Percentiles rank a stretch among this genome's conserved stretches.
Evolutionary conservation across 2,329 filamentous ascomycete species (phyloP).

Genomic region (Graphilbum fragrans): DNA sequence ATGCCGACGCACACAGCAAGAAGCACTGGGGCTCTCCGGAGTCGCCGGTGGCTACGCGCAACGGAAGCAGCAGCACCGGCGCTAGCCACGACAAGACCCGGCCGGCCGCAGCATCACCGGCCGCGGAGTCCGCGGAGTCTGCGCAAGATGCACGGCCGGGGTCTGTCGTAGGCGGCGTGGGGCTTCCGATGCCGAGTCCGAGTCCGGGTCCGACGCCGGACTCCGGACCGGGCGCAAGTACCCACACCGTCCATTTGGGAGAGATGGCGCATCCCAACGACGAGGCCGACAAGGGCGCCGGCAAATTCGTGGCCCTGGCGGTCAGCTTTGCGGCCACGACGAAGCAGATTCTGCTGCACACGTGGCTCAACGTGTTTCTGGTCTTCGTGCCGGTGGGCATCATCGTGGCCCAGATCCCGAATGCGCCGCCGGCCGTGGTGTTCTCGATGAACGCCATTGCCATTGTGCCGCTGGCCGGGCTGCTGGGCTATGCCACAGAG

Average conservation of each 20-base stretch:
- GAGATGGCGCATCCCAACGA: neutral
- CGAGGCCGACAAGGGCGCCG: neutral
- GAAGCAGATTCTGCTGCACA: constrained; percentile 53
- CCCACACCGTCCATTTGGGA: neutral
- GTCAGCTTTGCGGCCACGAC: constrained; percentile 33
- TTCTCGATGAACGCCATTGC: constrained; percentile 67
- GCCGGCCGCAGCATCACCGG: constrained; percentile 1
- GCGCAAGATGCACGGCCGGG: constrained; percentile 41
- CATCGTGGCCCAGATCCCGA: constrained; percentile 39
- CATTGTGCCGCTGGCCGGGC: constrained; percentile 61
- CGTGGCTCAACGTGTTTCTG: constrained; percentile 66
- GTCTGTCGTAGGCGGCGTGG: constrained; percentile 37
- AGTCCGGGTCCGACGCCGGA: neutral
- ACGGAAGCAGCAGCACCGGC: neutral
- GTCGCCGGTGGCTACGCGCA: neutral
- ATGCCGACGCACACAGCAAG: constrained; percentile 1
- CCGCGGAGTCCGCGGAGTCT: constrained; percentile 14
- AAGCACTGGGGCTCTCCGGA: neutral
- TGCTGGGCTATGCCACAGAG: constrained; percentile 64
- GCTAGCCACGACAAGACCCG: constrained; percentile 1
- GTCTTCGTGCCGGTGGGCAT: constrained; percentile 73
- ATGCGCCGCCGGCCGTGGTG: constrained; percentile 45
- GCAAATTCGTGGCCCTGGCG: constrained; percentile 15
- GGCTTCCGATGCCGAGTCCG: neutral
- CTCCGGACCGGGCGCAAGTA: neutral